phyloP scores from a whole-genome alignment of 495 filamentous ascomycete species.

The Trichoderma gamsii region DNA sequence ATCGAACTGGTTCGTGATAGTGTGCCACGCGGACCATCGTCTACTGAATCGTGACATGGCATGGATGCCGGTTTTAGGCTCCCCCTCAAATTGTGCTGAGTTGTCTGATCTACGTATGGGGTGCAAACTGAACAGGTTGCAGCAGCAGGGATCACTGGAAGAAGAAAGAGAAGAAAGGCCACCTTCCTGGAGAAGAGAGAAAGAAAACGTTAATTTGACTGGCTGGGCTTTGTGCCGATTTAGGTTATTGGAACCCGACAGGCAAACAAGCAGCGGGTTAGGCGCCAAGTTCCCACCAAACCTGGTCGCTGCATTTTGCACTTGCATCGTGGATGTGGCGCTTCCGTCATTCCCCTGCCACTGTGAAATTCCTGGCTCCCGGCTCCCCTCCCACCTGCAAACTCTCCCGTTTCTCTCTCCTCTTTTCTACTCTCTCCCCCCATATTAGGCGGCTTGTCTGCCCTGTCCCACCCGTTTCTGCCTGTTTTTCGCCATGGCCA shows the following conservation, averaged over 20 bases:
- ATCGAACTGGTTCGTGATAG: not conserved
- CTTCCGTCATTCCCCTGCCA: not conserved
- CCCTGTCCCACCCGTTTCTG: not conserved
- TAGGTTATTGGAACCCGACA: too few species aligned
- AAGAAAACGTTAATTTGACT: not conserved
- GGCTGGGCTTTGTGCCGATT: too few species aligned
- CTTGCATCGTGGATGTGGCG: not conserved
- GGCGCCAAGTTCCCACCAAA: not conserved
- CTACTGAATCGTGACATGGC: not conserved
- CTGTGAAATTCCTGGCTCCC: not conserved
- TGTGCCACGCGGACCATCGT: not conserved
- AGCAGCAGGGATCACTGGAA: too few species aligned
- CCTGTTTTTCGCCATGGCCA: conserved; percentile 33
- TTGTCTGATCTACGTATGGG: too few species aligned
- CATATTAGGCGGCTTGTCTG: not conserved
- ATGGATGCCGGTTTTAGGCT: not conserved
- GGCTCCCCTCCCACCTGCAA: not conserved
- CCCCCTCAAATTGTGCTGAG: too few species aligned
- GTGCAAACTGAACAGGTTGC: too few species aligned
- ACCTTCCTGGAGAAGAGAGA: not conserved
- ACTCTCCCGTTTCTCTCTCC: not conserved
- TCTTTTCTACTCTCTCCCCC: not conserved
- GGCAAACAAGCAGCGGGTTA: not conserved
- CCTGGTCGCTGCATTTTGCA: not conserved
- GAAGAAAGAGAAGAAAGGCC: too few species aligned